Conservation (phyloP, 139 green algal genomes). For the Nannochloris sp. region DNA sequence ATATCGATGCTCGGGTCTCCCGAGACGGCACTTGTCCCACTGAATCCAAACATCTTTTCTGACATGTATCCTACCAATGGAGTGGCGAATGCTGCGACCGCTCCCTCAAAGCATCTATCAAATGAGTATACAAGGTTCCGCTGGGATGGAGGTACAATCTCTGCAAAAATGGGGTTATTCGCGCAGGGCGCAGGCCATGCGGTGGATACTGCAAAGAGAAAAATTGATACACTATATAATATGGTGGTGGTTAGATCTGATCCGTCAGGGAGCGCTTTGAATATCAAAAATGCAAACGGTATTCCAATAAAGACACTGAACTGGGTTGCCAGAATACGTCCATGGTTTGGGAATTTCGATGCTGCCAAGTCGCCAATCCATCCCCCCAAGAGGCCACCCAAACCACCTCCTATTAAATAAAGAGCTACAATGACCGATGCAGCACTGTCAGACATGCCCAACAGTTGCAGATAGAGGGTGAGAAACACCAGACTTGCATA, state of each 20-base stretch:
- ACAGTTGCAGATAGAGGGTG: slow-evolving; percentile 39
- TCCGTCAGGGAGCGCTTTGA: slow-evolving; percentile 22
- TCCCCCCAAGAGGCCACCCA: slow-evolving; percentile 54
- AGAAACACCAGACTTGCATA: slow-evolving; percentile 34
- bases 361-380: slow-evolving; percentile 53
- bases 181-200: slow-evolving; percentile 20
- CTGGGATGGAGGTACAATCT: slow-evolving; percentile 59
- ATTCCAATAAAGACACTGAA: slow-evolving; percentile 40
- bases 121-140: slow-evolving; percentile 74
- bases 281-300: slow-evolving; percentile 24
- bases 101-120: slow-evolving; percentile 58
- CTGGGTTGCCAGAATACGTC: slow-evolving; percentile 52
- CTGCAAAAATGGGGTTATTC: slow-evolving; percentile 50
- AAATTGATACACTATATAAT: slow-evolving; percentile 34
- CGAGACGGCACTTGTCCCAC: slow-evolving; percentile 21
- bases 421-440: slow-evolving; percentile 40
- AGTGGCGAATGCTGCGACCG: slow-evolving; percentile 32
- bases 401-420: slow-evolving; percentile 24
- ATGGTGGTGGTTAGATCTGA: neutral
- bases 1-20: slow-evolving; percentile 11
- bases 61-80: slow-evolving; percentile 51
- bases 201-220: slow-evolving; percentile 20
- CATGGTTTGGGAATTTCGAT: slow-evolving; percentile 35
- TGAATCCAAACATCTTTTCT: slow-evolving; percentile 44
- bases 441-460: slow-evolving; percentile 51